A percentile compares a stretch with the other conserved stretches of the same genome.
phyloP scores from a whole-genome alignment of 2,329 filamentous ascomycete genomes.

The Grosmannia serpens region DNA sequence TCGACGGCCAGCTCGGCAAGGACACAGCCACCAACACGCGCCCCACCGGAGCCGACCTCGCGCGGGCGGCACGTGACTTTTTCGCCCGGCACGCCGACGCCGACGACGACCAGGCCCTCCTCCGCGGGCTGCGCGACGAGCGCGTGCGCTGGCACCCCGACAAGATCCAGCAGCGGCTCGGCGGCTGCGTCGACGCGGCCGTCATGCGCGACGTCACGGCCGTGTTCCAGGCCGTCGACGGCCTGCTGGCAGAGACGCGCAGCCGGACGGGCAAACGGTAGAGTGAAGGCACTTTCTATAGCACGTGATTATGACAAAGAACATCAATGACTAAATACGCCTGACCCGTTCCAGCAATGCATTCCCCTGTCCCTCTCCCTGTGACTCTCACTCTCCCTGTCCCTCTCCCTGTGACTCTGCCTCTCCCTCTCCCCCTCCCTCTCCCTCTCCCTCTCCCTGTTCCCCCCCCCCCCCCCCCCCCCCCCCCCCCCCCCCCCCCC shows the following conservation, averaged over 20 bases:
- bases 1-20: too few species aligned
- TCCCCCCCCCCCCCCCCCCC: too few species aligned
- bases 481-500: too few species aligned
- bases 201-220: constrained; percentile 74
- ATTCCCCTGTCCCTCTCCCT: too few species aligned
- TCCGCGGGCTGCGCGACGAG: constrained; percentile 61
- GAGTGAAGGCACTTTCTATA: too few species aligned
- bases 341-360: too few species aligned
- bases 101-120: constrained; percentile 18
- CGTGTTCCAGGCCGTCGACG: constrained; percentile 84
- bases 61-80: constrained; percentile 55
- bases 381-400: too few species aligned
- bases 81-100: constrained; percentile 30
- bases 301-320: neutral
- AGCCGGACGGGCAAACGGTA: neutral
- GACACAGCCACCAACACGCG: constrained; percentile 29
- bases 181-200: constrained; percentile 53
- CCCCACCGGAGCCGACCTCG: constrained; percentile 10
- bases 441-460: too few species aligned
- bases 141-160: constrained; percentile 94
- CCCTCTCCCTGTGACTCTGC: too few species aligned
- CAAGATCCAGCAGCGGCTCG: constrained; percentile 87
- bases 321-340: neutral
- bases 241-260: constrained; percentile 58
- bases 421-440: too few species aligned